Evolutionary conservation across 306 rosid genomes (phyloP).

Genomic region (Hylodesmum podocarpum): DNA sequence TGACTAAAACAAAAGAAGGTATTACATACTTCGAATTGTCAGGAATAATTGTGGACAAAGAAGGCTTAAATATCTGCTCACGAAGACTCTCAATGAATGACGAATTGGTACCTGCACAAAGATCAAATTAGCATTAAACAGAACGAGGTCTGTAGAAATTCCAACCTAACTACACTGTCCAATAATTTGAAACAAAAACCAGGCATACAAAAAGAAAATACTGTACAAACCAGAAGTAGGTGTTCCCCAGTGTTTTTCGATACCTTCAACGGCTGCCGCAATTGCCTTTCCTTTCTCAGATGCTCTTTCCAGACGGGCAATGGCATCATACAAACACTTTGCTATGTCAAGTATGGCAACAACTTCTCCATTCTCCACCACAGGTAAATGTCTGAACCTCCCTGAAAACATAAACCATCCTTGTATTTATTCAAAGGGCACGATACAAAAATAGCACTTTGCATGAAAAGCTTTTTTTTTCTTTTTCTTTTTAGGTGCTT

Average conservation of each 20-base stretch:
- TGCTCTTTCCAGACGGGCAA: constrained; percentile 96
- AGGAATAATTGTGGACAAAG: constrained; percentile 83
- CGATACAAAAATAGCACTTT: background rate
- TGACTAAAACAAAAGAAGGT: constrained; percentile 39
- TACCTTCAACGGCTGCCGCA: constrained; percentile 98
- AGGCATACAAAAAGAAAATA: constrained; percentile 8
- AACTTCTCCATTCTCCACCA: constrained; percentile 97
- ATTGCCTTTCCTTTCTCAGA: constrained; percentile 99
- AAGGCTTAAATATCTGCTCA: constrained; percentile 89
- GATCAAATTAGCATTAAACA: constrained; percentile 25
- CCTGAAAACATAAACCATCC: constrained; percentile 53
- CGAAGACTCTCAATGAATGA: constrained; percentile 83
- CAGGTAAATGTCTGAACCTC: constrained; percentile 94
- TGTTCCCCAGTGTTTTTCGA: constrained; percentile 89
- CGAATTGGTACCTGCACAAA: constrained; percentile 71
- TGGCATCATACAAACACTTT: constrained; percentile 94
- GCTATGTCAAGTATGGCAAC: constrained; percentile 97
- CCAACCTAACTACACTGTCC: constrained; percentile 8
- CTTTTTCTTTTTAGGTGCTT: no score
- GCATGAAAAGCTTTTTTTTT: background rate
- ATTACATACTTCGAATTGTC: constrained; percentile 99
- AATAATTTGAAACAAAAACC: constrained; percentile 9
- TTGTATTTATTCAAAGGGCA: constrained; percentile 22
- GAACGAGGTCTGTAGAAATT: background rate
- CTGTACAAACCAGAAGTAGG: constrained; percentile 69